Conservation (phyloP, 345 rosid genomes). For the Mercurialis annua region DNA sequence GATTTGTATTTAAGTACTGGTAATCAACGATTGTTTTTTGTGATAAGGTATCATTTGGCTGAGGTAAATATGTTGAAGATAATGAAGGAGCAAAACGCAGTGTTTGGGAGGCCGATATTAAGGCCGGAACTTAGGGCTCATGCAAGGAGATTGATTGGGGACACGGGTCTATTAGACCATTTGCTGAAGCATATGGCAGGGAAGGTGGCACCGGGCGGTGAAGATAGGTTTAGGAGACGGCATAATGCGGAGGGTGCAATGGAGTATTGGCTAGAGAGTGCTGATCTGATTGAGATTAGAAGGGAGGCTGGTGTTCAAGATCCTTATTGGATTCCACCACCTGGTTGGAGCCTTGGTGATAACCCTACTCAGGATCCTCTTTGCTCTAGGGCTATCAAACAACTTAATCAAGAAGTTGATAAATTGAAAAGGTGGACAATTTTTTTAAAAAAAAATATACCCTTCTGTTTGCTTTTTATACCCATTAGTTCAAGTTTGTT, state of each 20-base stretch:
- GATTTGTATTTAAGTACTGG: too few relatives aligned
- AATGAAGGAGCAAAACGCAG: constrained; percentile 74
- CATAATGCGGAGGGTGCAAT: constrained; percentile 94
- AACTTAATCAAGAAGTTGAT: constrained; percentile 43
- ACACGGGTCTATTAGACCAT: constrained; percentile 92
- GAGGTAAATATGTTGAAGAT: constrained; percentile 83
- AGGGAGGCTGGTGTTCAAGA: constrained; percentile 82
- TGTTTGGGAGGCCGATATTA: constrained; percentile 58
- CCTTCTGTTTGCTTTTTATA: neutral
- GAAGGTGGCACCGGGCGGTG: constrained; percentile 85
- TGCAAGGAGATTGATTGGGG: constrained; percentile 89
- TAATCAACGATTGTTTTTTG: neutral
- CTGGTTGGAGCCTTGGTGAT: constrained; percentile 93
- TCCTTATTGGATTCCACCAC: constrained; percentile 93
- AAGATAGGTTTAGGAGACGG: constrained; percentile 76
- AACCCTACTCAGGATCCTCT: constrained; percentile 76
- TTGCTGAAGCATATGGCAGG: constrained; percentile 96
- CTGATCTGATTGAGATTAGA: constrained; percentile 64
- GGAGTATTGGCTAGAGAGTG: constrained; percentile 94
- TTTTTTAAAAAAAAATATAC: neutral
- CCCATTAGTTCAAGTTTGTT: neutral
- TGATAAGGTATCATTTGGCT: constrained; percentile 78
- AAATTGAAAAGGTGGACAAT: constrained; percentile 57
- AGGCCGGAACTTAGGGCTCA: constrained; percentile 71
- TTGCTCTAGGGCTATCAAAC: constrained; percentile 61